Conservation (phyloP, 225 moss, liverwort and hornwort genomes). For the Thuidium tamariscinum region DNA sequence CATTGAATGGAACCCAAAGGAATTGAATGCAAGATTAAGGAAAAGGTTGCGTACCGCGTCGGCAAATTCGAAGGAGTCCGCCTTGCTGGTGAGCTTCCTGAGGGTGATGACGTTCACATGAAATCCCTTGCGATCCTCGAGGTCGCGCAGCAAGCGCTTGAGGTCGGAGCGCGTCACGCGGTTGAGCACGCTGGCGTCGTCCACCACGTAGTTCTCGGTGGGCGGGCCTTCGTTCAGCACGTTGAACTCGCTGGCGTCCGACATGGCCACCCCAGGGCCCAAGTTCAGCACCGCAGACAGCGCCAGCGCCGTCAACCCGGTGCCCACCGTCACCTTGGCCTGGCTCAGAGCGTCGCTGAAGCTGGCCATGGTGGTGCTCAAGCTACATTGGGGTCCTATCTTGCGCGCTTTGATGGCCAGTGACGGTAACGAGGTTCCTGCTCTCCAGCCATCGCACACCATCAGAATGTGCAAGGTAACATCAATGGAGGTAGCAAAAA, state of each 20-base stretch:
- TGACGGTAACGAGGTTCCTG: neutral
- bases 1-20: neutral
- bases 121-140: constrained; percentile 72
- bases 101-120: constrained; percentile 77
- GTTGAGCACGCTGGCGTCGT: constrained; percentile 86
- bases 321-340: constrained; percentile 24
- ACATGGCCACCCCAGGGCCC: constrained; percentile 7
- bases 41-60: constrained; percentile 20
- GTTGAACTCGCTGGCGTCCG: constrained; percentile 66
- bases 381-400: neutral
- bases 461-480: neutral
- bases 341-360: neutral
- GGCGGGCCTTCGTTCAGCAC: constrained; percentile 66
- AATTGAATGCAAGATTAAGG: neutral
- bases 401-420: neutral
- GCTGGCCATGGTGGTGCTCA: neutral
- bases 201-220: constrained; percentile 55
- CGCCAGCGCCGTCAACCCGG: constrained; percentile 34
- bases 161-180: constrained; percentile 91
- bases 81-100: constrained; percentile 71
- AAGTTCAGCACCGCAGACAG: constrained; percentile 24
- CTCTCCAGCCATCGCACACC: neutral
- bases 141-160: constrained; percentile 60
- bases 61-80: constrained; percentile 96
- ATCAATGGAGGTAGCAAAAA: neutral